These are phyloP conservation scores for Mortierella sp. DNA, from an alignment of 371 early-diverging fungal species.

Conservation along the genomic window DNA sequence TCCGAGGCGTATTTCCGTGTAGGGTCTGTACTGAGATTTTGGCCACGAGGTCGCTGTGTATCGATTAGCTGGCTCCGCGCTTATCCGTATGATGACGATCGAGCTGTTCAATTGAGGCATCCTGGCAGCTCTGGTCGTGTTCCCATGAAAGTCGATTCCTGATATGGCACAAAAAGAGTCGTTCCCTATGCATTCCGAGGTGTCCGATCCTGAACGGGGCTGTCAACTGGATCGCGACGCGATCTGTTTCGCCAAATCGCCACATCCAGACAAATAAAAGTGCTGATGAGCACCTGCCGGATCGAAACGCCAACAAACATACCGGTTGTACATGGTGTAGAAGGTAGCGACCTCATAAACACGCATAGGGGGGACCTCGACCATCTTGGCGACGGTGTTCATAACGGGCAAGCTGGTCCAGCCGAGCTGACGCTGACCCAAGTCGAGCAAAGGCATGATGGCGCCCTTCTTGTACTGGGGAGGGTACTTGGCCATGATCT, in stretches of 20 bases:
- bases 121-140: not conserved
- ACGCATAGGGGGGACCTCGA: slow-evolving; percentile 98
- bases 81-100: not conserved
- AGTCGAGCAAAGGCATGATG: slow-evolving; percentile 94
- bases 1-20: not conserved
- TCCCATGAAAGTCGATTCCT: not conserved
- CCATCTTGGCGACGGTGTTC: slow-evolving; percentile 95
- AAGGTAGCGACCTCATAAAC: slow-evolving; percentile 99
- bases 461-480: slow-evolving; percentile 98
- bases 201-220: slow-evolving; percentile 2
- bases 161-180: not conserved
- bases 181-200: not conserved
- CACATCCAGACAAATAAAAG: not conserved
- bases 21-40: too few species aligned
- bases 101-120: not conserved
- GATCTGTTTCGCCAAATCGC: not conserved
- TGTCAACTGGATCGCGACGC: slow-evolving; percentile 4
- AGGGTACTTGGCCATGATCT: slow-evolving; percentile 95
- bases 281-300: not conserved
- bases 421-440: slow-evolving; percentile 96
- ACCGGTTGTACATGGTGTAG: slow-evolving; percentile 99
- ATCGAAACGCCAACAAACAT: slow-evolving; percentile 14
- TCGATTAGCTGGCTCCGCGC: not conserved
- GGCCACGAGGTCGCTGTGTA: not conserved
- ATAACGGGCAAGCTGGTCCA: slow-evolving; percentile 95